phyloP scores from a whole-genome alignment of 352 stramenopile species.

The Phytophthora macrochlamydospora region DNA sequence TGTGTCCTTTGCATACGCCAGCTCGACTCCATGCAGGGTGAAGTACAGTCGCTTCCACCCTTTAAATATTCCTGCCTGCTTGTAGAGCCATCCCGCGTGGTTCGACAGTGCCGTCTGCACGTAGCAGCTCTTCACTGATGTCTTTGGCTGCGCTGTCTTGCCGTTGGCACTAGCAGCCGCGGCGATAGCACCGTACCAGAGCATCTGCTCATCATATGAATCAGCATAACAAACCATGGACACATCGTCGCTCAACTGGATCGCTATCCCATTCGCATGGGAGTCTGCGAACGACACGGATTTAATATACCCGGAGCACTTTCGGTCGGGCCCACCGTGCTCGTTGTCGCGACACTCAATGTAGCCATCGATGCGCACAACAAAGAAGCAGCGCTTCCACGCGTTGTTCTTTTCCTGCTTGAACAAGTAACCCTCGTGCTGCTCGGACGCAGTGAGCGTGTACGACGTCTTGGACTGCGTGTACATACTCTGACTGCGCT shows the following conservation, averaged over 20 bases:
- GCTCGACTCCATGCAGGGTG: slow-evolving; percentile 74
- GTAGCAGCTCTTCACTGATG: slow-evolving; percentile 75
- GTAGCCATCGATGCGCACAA: slow-evolving; percentile 73
- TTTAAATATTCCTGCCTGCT: slow-evolving; percentile 82
- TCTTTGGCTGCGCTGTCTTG: slow-evolving; percentile 39
- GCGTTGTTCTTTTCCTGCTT: slow-evolving; percentile 60
- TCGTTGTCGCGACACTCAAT: slow-evolving; percentile 67
- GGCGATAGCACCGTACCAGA: slow-evolving; percentile 82
- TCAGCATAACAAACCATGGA: slow-evolving; percentile 80
- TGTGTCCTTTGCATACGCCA: slow-evolving; percentile 78
- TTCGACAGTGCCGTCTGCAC: slow-evolving; percentile 76
- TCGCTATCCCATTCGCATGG: slow-evolving; percentile 71
- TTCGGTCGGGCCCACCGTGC: slow-evolving; percentile 43
- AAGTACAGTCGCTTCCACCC: slow-evolving; percentile 84
- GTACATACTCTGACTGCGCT: slow-evolving; percentile 53
- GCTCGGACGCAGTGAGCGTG: slow-evolving; percentile 61
- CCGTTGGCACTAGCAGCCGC: slow-evolving; percentile 58
- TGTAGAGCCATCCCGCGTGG: slow-evolving; percentile 81
- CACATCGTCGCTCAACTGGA: slow-evolving; percentile 65
- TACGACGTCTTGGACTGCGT: slow-evolving; percentile 76
- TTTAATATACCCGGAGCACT: slow-evolving; percentile 69
- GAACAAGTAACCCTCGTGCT: slow-evolving; percentile 75
- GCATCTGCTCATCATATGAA: slow-evolving; percentile 82
- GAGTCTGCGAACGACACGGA: slow-evolving; percentile 73
- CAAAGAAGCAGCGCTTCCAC: slow-evolving; percentile 69